A percentile compares a stretch with the other conserved stretches of the same genome.
Evolutionary conservation across 2,329 filamentous ascomycete species (phyloP).

Genomic region (Colletotrichum sp.): DNA sequence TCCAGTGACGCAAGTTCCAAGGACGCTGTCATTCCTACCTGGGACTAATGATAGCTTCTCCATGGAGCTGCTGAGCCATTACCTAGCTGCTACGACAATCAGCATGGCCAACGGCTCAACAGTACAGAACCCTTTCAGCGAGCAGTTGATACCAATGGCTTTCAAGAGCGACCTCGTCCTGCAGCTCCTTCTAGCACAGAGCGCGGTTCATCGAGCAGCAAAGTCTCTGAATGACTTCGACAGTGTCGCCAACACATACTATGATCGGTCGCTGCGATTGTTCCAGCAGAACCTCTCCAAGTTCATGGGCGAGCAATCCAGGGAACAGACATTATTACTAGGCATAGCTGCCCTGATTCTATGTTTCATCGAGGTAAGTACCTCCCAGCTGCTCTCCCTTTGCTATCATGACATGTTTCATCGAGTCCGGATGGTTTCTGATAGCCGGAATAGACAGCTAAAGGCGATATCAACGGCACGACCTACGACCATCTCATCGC

Average conservation of each 20-base stretch:
- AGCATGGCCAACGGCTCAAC: constrained; percentile 54
- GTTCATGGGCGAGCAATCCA: constrained; percentile 30
- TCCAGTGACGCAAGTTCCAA: not conserved
- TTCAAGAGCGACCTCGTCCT: constrained; percentile 50
- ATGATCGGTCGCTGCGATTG: constrained; percentile 38
- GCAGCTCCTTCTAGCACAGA: constrained; percentile 51
- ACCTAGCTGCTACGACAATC: constrained; percentile 46
- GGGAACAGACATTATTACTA: constrained; percentile 40
- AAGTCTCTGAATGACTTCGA: constrained; percentile 28
- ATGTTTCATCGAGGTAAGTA: constrained; percentile 49
- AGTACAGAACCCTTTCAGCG: constrained; percentile 48
- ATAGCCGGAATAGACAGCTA: constrained; percentile 32
- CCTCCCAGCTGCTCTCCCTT: not conserved
- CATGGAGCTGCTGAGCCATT: constrained; percentile 50
- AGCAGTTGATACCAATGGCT: constrained; percentile 49
- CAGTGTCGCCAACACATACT: constrained; percentile 39
- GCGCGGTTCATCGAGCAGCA: constrained; percentile 42
- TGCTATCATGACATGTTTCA: not conserved
- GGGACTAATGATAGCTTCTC: constrained; percentile 31
- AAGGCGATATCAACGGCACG: constrained; percentile 49
- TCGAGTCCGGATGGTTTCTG: accelerated
- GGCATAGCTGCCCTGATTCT: constrained; percentile 49
- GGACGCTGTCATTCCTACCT: not conserved
- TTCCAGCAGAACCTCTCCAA: constrained; percentile 30
- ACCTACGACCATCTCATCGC: constrained; percentile 49